Percentiles rank a stretch among this genome's conserved stretches.
These are phyloP conservation scores for Saccharomycopsis malanga DNA, from an alignment of 805 yeast genomes.

Conservation along the genomic window DNA sequence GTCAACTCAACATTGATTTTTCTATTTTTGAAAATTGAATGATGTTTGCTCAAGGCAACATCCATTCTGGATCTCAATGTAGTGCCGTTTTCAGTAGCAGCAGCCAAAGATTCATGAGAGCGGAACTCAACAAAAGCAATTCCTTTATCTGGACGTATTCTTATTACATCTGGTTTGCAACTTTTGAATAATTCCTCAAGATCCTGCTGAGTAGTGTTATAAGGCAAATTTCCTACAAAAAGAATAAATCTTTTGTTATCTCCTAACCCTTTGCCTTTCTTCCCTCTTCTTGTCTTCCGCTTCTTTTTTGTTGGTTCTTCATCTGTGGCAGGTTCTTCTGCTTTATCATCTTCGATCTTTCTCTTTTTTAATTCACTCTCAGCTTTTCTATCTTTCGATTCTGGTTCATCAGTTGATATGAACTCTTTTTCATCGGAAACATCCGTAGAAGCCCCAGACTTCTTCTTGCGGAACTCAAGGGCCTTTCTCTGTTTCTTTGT, in stretches of 20 bases:
- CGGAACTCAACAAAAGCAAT: conserved; percentile 84
- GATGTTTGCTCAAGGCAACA: conserved; percentile 78
- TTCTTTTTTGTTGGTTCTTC: conserved; percentile 46
- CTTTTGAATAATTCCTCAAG: conserved; percentile 66
- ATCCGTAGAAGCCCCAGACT: conserved; percentile 31
- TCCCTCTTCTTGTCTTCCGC: conserved; percentile 72
- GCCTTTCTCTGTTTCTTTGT: conserved; percentile 65
- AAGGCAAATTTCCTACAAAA: conserved; percentile 89
- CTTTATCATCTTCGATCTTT: conserved; percentile 23
- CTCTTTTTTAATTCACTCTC: conserved; percentile 24
- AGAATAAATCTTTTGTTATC: conserved; percentile 61
- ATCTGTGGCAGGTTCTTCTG: conserved; percentile 26
- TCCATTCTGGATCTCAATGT: conserved; percentile 49
- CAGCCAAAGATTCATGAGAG: conserved; percentile 27
- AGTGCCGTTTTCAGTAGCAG: conserved; percentile 34
- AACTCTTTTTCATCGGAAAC: conserved; percentile 32
- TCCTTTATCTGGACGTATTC: conserved; percentile 80
- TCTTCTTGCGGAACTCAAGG: conserved; percentile 44
- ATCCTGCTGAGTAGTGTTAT: conserved; percentile 54
- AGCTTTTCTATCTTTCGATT: conserved; percentile 26
- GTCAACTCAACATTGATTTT: conserved; percentile 93
- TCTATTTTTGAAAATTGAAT: conserved; percentile 57
- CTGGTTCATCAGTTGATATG: conserved; percentile 18
- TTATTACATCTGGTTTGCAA: conserved; percentile 63
- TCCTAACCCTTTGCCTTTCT: conserved; percentile 54